Evolutionary conservation across 2,329 filamentous ascomycete genomes (phyloP).

Genomic region (Rhinocladiella mackenziei): DNA sequence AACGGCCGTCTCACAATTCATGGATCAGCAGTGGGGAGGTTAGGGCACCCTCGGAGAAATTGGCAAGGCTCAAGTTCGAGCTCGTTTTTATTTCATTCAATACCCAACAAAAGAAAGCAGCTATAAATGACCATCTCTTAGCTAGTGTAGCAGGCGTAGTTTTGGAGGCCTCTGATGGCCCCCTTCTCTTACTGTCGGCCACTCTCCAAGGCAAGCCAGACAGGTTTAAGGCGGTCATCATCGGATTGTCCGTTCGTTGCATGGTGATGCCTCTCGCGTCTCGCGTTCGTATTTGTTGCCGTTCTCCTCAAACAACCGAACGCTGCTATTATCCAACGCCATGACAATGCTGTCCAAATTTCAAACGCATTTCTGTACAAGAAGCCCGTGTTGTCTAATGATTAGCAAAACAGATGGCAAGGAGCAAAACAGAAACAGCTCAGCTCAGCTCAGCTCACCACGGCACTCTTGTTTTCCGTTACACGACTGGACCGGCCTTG

Average conservation of each 20-base stretch:
- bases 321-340: slow-evolving; percentile 24
- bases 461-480: no score
- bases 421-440: no score
- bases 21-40: no score
- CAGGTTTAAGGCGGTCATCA: slow-evolving; percentile 18
- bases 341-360: slow-evolving; percentile 14
- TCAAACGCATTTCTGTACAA: slow-evolving; percentile 21
- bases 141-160: slow-evolving; percentile 21
- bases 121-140: slow-evolving; percentile 11
- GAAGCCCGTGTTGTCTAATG: no score
- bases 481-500: slow-evolving; percentile 45
- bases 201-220: slow-evolving; percentile 12
- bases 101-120: slow-evolving; percentile 5
- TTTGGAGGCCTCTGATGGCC: slow-evolving; percentile 13
- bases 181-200: slow-evolving; percentile 6
- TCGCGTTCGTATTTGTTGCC: slow-evolving; percentile 28
- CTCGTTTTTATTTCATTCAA: slow-evolving; percentile 4
- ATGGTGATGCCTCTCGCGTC: slow-evolving; percentile 30
- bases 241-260: slow-evolving; percentile 26
- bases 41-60: no score
- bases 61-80: background rate
- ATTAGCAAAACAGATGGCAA: no score
- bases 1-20: no score
- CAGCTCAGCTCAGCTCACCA: slow-evolving; percentile 6
- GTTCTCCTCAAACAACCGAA: slow-evolving; percentile 21